Evolutionary conservation across 331 rosid genomes (phyloP).

Genomic region (Spiraea crenata): DNA sequence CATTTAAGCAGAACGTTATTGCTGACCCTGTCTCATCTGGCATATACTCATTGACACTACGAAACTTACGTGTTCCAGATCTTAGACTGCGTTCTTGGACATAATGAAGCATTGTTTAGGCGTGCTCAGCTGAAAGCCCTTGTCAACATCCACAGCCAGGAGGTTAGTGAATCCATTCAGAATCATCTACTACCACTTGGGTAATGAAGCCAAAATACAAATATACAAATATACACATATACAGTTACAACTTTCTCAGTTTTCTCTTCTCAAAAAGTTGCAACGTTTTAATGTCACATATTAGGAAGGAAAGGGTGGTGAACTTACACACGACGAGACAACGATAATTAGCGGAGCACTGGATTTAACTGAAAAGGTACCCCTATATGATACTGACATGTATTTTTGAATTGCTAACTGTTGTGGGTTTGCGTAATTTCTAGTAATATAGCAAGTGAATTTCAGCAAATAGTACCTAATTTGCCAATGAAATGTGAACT

Average conservation of each 20-base stretch:
- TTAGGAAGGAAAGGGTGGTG: slow-evolving; percentile 98
- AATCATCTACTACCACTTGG: slow-evolving; percentile 17
- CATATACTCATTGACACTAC: slow-evolving; percentile 17
- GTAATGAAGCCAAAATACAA: slow-evolving; percentile 12
- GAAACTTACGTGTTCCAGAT: slow-evolving; percentile 46
- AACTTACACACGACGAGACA: slow-evolving; percentile 94
- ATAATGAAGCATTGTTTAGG: slow-evolving; percentile 86
- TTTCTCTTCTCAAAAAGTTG: slow-evolving; percentile 9
- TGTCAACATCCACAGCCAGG: slow-evolving; percentile 86
- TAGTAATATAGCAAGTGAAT: neutral
- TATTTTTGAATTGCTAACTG: neutral
- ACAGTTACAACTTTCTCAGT: slow-evolving; percentile 3
- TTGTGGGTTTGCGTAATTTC: neutral
- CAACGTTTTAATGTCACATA: slow-evolving; percentile 12
- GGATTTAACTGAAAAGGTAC: slow-evolving; percentile 92
- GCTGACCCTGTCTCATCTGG: slow-evolving; percentile 5
- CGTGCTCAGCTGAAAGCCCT: slow-evolving; percentile 95
- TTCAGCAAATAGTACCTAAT: neutral
- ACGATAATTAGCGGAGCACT: slow-evolving; percentile 95
- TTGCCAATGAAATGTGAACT: neutral
- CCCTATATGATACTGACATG: neutral
- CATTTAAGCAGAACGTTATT: neutral
- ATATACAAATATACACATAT: no score
- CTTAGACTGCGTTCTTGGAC: slow-evolving; percentile 78
- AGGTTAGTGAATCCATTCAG: slow-evolving; percentile 45